These are phyloP conservation scores for Elsinoe australis DNA, from an alignment of 2,329 filamentous ascomycete genomes.

Conservation along the genomic window DNA sequence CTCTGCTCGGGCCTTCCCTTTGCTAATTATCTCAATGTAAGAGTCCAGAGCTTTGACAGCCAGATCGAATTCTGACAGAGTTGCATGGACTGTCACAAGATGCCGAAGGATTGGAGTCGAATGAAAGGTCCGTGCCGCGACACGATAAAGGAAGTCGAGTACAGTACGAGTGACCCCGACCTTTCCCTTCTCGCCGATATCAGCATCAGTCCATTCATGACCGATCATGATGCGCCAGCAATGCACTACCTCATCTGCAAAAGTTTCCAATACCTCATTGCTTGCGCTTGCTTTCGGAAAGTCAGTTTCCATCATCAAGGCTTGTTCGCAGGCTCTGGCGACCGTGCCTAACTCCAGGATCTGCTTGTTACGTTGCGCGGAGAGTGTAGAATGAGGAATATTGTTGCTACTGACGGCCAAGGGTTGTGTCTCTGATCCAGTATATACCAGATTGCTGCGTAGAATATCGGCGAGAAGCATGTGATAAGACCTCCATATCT, in stretches of 20 bases:
- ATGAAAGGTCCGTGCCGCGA: slow-evolving; percentile 89
- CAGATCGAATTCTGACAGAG: slow-evolving; percentile 84
- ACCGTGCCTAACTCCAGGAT: slow-evolving; percentile 70
- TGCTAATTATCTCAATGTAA: slow-evolving; percentile 80
- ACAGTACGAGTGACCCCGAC: slow-evolving; percentile 66
- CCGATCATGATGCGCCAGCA: slow-evolving; percentile 85
- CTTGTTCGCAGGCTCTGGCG: slow-evolving; percentile 69
- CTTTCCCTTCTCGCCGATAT: slow-evolving; percentile 74
- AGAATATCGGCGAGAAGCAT: slow-evolving; percentile 68
- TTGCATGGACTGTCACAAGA: slow-evolving; percentile 78
- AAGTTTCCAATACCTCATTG: slow-evolving; percentile 72
- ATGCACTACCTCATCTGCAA: slow-evolving; percentile 67
- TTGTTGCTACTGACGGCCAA: slow-evolving; percentile 25
- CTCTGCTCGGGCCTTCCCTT: slow-evolving; percentile 73
- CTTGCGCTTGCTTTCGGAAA: slow-evolving; percentile 80
- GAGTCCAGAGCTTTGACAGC: slow-evolving; percentile 87
- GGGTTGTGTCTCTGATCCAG: slow-evolving; percentile 19
- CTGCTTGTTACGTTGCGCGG: slow-evolving; percentile 41
- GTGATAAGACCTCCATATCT: slow-evolving; percentile 83
- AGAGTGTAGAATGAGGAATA: slow-evolving; percentile 20
- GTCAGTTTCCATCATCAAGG: slow-evolving; percentile 67
- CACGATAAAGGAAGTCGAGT: slow-evolving; percentile 78
- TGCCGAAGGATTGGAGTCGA: slow-evolving; percentile 81
- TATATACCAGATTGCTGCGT: slow-evolving; percentile 55
- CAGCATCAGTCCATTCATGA: slow-evolving; percentile 68